Evolutionary conservation across 2,329 filamentous ascomycete genomes (phyloP).

Genomic region (Zasmidium angulare): DNA sequence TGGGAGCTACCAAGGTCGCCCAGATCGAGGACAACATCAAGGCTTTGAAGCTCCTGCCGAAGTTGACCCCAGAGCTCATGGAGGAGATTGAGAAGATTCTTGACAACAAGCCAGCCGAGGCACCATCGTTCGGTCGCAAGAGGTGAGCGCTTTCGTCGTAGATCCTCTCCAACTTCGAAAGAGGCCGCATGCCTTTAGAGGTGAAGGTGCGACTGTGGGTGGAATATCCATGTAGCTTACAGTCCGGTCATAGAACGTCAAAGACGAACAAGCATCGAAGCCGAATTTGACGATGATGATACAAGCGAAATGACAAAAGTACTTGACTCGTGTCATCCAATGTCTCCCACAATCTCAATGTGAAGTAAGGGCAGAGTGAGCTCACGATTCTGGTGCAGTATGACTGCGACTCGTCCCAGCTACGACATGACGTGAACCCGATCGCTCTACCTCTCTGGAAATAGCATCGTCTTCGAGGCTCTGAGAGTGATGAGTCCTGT

Average conservation of each 20-base stretch:
- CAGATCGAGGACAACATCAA: conserved; percentile 53
- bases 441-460: no score
- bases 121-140: conserved; percentile 36
- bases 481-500: no score
- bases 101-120: conserved; percentile 40
- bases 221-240: conserved; percentile 5
- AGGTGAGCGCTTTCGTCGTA: conserved; percentile 28
- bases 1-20: conserved; percentile 51
- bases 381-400: no score
- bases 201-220: background rate
- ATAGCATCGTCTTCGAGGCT: no score
- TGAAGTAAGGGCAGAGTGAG: no score
- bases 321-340: no score
- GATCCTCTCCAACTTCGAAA: background rate
- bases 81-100: conserved; percentile 46
- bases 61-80: conserved; percentile 41
- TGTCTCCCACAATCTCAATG: no score
- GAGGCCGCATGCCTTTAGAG: background rate
- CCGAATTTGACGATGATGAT: conserved; percentile 2
- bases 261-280: conserved; percentile 10
- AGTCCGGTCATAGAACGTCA: background rate
- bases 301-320: background rate
- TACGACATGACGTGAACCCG: no score
- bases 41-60: conserved; percentile 43
- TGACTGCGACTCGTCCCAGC: no score